Conservation (phyloP, 495 filamentous ascomycete species). For the Viridothelium virens region DNA sequence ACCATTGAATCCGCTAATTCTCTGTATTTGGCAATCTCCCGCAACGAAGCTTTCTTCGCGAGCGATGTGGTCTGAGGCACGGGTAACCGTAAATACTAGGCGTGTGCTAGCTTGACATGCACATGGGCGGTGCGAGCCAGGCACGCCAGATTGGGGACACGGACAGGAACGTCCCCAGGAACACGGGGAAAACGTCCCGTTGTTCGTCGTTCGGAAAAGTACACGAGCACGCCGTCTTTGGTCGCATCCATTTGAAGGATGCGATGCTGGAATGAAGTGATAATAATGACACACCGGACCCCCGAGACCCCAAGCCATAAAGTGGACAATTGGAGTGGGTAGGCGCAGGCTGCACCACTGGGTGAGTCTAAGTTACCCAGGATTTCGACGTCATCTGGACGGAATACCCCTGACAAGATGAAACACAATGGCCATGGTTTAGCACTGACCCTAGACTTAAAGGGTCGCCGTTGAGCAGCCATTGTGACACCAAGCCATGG, state of each 20-base stretch:
- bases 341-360: background rate
- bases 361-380: background rate
- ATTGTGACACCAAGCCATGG: background rate
- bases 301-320: too few relatives aligned
- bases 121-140: background rate
- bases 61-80: background rate
- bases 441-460: background rate
- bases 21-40: background rate
- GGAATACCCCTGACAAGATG: background rate
- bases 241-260: background rate
- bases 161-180: background rate
- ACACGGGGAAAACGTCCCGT: slow-evolving; percentile 1
- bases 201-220: background rate
- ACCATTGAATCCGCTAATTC: background rate
- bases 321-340: background rate
- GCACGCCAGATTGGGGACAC: background rate
- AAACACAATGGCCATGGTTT: slow-evolving; percentile 1
- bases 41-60: background rate
- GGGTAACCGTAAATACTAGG: background rate
- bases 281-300: too few relatives aligned
- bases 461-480: background rate
- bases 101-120: background rate
- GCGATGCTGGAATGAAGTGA: background rate
- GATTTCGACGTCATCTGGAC: background rate
- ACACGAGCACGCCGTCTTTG: background rate